phyloP scores from a whole-genome alignment of 2,329 filamentous ascomycete species.

The Aulographum hederae region DNA sequence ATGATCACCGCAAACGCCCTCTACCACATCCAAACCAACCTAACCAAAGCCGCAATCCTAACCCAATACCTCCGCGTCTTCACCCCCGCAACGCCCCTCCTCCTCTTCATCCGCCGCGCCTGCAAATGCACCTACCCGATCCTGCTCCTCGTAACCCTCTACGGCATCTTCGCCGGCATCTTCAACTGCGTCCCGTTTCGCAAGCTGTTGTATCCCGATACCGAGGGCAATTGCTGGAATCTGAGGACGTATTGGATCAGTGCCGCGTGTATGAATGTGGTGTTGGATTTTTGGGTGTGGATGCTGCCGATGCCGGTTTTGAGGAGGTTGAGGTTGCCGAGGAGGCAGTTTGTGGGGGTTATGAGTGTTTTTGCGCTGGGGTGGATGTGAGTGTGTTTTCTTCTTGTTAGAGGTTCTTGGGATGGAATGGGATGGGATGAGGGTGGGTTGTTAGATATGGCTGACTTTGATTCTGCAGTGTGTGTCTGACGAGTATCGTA shows the following conservation, averaged over 20 bases:
- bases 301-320: conserved; percentile 3
- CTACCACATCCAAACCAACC: conserved; percentile 14
- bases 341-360: conserved; percentile 1
- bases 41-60: conserved; percentile 15
- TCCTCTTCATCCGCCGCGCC: conserved; percentile 11
- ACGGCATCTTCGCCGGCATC: conserved; percentile 2
- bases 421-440: too few species aligned
- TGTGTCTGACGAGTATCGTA: conserved; percentile 2
- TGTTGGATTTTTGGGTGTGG: conserved; percentile 2
- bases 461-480: too few species aligned
- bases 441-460: too few species aligned
- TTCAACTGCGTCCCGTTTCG: conserved; percentile 2
- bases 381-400: conserved; percentile 4
- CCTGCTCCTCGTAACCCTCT: background rate
- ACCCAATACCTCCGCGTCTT: conserved; percentile 12
- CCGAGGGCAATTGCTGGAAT: conserved; percentile 2
- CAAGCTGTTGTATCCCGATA: conserved; percentile 1
- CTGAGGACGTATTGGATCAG: conserved; percentile 1
- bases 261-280: conserved; percentile 2
- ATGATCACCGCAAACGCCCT: conserved; percentile 13
- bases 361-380: conserved; percentile 1
- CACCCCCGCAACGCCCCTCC: conserved; percentile 5
- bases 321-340: conserved; percentile 1
- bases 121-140: conserved; percentile 3
- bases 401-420: background rate